A percentile compares a stretch with the other conserved stretches of the same genome.
Conservation (phyloP, 2,329 filamentous ascomycete genomes). For the Ophiosphaerella korrae region DNA sequence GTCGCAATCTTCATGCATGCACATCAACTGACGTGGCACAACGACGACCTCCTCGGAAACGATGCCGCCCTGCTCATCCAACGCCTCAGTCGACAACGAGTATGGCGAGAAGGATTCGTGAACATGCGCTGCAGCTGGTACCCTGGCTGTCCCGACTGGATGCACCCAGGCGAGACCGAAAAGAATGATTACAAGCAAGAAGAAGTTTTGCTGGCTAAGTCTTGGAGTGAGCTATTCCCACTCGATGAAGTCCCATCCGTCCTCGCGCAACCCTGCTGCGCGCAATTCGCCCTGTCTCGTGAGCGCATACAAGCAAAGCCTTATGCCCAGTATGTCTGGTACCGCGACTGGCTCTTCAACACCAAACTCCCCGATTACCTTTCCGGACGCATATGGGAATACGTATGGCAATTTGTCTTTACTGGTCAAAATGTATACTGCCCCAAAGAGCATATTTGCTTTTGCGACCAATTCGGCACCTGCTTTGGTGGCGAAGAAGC, state of each 20-base stretch:
- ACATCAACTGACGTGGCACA: conserved; percentile 64
- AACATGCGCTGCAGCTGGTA: conserved; percentile 63
- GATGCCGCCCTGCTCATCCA: conserved; percentile 53
- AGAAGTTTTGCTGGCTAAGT: conserved; percentile 51
- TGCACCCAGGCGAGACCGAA: conserved; percentile 53
- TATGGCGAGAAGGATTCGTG: conserved; percentile 58
- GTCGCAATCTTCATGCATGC: conserved; percentile 67
- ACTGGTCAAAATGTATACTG: conserved; percentile 57
- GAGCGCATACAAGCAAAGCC: conserved; percentile 62
- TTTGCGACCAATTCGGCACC: conserved; percentile 67
- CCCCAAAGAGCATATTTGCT: conserved; percentile 61
- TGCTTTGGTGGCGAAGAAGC: conserved; percentile 61
- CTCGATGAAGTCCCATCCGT: conserved; percentile 54
- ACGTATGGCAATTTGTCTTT: conserved; percentile 68
- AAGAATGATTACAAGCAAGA: conserved; percentile 50
- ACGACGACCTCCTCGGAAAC: conserved; percentile 56
- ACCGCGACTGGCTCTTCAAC: conserved; percentile 65
- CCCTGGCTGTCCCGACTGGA: conserved; percentile 61
- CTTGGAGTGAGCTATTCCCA: conserved; percentile 56
- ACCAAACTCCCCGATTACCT: conserved; percentile 62
- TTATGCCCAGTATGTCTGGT: conserved; percentile 59
- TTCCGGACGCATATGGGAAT: conserved; percentile 66
- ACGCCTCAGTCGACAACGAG: conserved; percentile 52
- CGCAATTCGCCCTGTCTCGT: conserved; percentile 65
- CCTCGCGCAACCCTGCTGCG: conserved; percentile 66